Evolutionary conservation across 805 yeast genomes (phyloP), one percentile per base, ranked within the genome.

Genomic region (Lachancea waltii): DNA sequence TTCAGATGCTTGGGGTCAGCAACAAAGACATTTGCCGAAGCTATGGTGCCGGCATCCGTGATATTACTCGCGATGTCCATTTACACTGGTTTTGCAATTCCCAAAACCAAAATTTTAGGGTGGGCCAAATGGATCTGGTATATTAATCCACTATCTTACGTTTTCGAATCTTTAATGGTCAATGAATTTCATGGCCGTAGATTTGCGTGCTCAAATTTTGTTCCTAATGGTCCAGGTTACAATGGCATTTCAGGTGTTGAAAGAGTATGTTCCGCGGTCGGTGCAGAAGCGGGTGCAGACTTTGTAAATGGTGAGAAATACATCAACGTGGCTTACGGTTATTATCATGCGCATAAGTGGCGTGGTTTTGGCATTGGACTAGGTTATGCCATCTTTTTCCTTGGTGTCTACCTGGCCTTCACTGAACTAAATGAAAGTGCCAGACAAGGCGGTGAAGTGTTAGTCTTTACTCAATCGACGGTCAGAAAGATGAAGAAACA

Each of bases 71-170:
- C 70, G 5, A 49, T 77, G 51, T 58, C 71, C 14, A 64, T 73
- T 51, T 77, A 67, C 50, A 68, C 76, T 6, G 82, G 82, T 26
- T 77, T 77, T 62, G 75, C 70, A 17, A 62, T 77, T 42, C 83
- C 82, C 20, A 68, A 71, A 21, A 68, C 70, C 7, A 54, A 67
- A 34, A 75, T 77, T 75, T 65, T 68, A 45, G 77, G 81, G 9
- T 78, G 83, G 83, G 71, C 77, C 24, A 65, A 77, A 47, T 78
- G 82, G 83, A 74, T 78, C 44, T 72, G 73, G 56, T 78, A 74
- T 47, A 47, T 78, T 31, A 67, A 78, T 47, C 83, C 83, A 1
- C 55, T 77, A 36, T 75, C 72, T 6, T 77, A 76, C 49, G 64
- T 70, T 15, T 77, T 76, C 49, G 81, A 77, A 54, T 63, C 81